A percentile compares a stretch with the other conserved stretches of the same genome.
Conservation (phyloP, 345 rosid genomes). For the thale cress (Arabidopsis thaliana) region DNA sequence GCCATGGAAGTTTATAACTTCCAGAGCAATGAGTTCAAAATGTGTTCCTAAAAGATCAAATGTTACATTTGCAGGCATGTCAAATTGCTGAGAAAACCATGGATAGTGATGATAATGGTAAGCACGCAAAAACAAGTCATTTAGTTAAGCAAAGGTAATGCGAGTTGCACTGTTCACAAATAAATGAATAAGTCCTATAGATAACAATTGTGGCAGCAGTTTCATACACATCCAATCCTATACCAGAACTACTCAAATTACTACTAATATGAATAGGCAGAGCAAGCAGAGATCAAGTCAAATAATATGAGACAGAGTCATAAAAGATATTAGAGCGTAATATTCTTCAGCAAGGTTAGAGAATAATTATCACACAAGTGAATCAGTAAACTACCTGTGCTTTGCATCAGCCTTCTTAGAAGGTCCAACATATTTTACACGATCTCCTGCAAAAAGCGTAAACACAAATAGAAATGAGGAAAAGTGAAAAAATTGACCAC, state of each 20-base stretch:
- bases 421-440: conserved; percentile 81
- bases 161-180: not conserved
- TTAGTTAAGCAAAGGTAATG: not conserved
- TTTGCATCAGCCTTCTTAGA: conserved; percentile 59
- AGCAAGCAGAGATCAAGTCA: conserved; percentile 17
- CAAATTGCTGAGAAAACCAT: not conserved
- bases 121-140: not conserved
- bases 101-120: not conserved
- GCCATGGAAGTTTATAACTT: not conserved
- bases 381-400: conserved; percentile 60
- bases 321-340: not conserved
- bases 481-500: conserved; percentile 5
- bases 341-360: not conserved
- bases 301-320: not conserved
- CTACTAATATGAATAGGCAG: not conserved
- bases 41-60: not conserved
- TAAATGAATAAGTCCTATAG: not conserved
- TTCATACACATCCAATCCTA: conserved; percentile 15
- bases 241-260: conserved; percentile 1
- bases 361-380: not conserved
- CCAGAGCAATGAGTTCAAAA: conserved; percentile 14
- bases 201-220: conserved; percentile 10
- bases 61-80: conserved; percentile 18
- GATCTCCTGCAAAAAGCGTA: conserved; percentile 67
- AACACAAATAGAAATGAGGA: conserved; percentile 9